phyloP scores from a whole-genome alignment of 306 rosid genomes.

The Arachis hypogaea region DNA sequence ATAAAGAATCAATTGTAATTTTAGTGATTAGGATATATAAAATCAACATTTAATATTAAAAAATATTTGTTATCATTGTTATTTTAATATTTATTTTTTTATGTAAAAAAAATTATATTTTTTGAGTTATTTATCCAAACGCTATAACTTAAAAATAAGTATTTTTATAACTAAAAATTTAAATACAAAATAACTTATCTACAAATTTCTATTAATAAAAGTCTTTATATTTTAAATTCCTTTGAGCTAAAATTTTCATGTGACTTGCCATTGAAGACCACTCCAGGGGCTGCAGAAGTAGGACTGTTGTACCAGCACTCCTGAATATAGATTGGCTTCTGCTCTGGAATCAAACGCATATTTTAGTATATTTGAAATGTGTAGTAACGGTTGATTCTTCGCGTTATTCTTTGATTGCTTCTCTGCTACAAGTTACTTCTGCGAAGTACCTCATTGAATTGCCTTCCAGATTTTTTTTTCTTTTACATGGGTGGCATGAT shows the following conservation, averaged over 20 bases:
- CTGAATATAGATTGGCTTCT: conserved; percentile 35
- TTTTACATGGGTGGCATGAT: conserved; percentile 52
- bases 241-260: conserved; percentile 51
- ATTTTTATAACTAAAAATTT: no score
- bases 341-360: conserved; percentile 27
- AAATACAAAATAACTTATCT: no score
- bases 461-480: conserved; percentile 59
- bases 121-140: no score
- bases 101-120: no score
- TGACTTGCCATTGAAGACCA: conserved; percentile 48
- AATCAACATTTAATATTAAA: no score
- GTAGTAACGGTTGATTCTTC: conserved; percentile 51
- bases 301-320: conserved; percentile 62
- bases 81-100: no score
- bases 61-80: no score
- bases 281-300: conserved; percentile 48
- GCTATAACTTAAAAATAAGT: no score
- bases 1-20: no score
- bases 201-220: no score
- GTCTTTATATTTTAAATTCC: no score
- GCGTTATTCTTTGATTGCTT: conserved; percentile 45
- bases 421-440: conserved; percentile 40
- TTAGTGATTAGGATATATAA: no score
- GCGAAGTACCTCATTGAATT: conserved; percentile 43
- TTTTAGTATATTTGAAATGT: conserved; percentile 48